Base-by-base conservation (phyloP, 2,329 filamentous ascomycete genomes). In the Septoria petroselini region DNA sequence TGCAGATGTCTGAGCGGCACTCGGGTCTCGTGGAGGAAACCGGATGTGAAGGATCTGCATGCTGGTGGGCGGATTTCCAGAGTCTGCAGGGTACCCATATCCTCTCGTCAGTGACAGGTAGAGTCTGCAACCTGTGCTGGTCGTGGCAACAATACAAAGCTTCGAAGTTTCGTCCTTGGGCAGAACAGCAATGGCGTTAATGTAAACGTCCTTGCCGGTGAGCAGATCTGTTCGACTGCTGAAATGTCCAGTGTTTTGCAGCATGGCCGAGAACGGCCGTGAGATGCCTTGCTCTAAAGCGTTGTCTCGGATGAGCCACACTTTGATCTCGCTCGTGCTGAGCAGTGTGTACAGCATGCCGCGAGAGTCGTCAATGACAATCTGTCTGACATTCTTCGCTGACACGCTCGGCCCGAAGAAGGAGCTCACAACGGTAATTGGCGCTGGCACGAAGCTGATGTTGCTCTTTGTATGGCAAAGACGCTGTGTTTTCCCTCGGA, bases 21-120 rank as follows among this genome's bases (percentile, higher is more conserved):
- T 52, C 5, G 60, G 59, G 37, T 67, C 62, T 31, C 74, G 69
- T 0, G 93, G 93, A 1, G 94, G 93, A 52, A 95, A 95, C 65
- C 93, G 94, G 69, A 98, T 88, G 64, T 95, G 93, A 60, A 94
- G 86, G n/a, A 96, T 83, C 69, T 96, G 91, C 89, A 98, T 96
- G 70, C 89, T 96, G 61, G 88, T 91, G 0, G 93, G 91, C 0
- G 87, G 83, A 50, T 77, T 84, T 6, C 80, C 77, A 15, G 80
- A 76, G 17, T 79, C 79, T 11, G 77, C 78, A 23, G 81, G 76
- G 48, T 73, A 71, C 47, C 72, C 69, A 71, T 85, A 86, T 14
- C 88, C 85, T 57, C 85, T 86, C 0, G 90, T 95, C 4, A 91
- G 89, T 65, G 90, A 97, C 46, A 98, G 78, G 67, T 93, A 97